Evolutionary conservation across 148 eudicot genomes (phyloP).

Genomic region (Cornus florida): DNA sequence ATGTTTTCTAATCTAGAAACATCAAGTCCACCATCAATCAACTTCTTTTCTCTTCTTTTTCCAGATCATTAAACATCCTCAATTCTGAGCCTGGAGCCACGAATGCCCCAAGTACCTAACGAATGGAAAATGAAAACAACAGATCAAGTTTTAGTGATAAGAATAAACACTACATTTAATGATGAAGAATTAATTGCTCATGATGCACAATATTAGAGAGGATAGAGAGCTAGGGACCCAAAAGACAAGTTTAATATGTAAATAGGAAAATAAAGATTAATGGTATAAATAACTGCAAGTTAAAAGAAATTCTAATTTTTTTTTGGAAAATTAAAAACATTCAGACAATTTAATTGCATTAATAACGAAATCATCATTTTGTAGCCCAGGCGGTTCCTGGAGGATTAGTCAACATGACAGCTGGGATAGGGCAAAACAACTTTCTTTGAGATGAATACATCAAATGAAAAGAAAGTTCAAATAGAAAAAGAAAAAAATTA

Average conservation of each 20-base stretch:
- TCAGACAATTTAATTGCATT: no score
- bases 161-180: background rate
- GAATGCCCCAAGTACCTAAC: slow-evolving; percentile 78
- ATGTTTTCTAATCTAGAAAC: slow-evolving; percentile 27
- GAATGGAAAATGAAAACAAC: background rate
- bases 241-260: background rate
- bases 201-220: background rate
- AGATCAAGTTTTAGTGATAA: background rate
- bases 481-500: no score
- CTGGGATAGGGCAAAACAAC: no score
- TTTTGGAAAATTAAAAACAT: no score
- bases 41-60: slow-evolving; percentile 72
- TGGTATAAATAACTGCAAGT: background rate
- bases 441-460: no score
- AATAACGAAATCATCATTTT: no score
- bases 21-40: slow-evolving; percentile 89
- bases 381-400: no score
- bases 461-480: no score
- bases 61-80: slow-evolving; percentile 91
- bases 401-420: no score
- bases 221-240: background rate
- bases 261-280: background rate
- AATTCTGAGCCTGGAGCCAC: slow-evolving; percentile 84
- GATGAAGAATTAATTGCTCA: background rate
- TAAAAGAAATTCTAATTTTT: background rate